Base-by-base conservation (phyloP, 2,329 filamentous ascomycete species). In the Celoporthe dispersa region DNA sequence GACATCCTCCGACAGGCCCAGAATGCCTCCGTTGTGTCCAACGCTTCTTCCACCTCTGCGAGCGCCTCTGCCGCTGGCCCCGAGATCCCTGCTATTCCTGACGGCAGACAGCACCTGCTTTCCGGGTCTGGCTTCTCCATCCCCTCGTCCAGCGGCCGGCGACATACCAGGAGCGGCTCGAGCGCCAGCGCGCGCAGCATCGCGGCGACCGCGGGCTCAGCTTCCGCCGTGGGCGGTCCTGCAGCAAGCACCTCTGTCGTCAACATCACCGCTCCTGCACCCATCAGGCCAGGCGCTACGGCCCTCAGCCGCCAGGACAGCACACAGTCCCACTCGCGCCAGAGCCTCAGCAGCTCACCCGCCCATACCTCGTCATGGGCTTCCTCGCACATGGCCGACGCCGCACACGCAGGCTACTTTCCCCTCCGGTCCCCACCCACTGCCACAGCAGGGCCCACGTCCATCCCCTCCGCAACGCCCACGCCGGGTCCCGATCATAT, bases 1-100 rank as follows among this genome's bases (percentile, higher is more conserved):
- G 91, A 91, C 22, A 85, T 94, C 66, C 89, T 98, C n/a, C 92
- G 94, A 68, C 86, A 87, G 39, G 87, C 88, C 33, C 88, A 91
- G 70, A 91, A 91, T 76, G 88, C 88, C 8, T 91, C 89, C 0
- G 88, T 90, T 39, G 87, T 85, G 5, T 91, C 89, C 60, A 91
- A 90, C 76, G 79, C 87, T n/a, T 91, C 89, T 3, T 91, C 88
- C 0, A 84, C 85, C 3, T 89, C 87, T 0, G 83, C 87, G 37
- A 84, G 84, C 68, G 84, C 85, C 69, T 84, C 86, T 39, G 81
- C 80, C 39, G 84, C 86, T 25, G 82, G 81, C 51, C 81, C 84
- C 74, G 86, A 87, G 64, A 66, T 72, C 14, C 79, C 82, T 63
- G 78, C 81, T 70, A 85, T 88, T 62, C 79, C 82, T 11, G 80